Evolutionary conservation across 306 rosid species (phyloP).

Genomic region (Mucuna pruriens): DNA sequence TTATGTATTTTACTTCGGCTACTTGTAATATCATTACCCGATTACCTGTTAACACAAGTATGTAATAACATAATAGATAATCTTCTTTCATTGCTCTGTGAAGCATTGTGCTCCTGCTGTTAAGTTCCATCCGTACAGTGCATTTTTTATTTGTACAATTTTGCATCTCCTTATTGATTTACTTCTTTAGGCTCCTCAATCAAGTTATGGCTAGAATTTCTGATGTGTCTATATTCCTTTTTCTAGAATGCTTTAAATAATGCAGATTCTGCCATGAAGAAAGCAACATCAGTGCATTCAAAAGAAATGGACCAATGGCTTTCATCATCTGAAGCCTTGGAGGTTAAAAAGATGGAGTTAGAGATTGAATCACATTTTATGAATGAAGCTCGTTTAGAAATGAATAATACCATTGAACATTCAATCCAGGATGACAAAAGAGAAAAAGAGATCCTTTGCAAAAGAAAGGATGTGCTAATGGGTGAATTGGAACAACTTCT

Average conservation of each 20-base stretch:
- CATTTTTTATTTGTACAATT: background rate
- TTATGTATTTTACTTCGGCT: background rate
- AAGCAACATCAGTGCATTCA: slow-evolving; percentile 56
- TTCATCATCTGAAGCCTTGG: slow-evolving; percentile 70
- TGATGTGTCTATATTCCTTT: slow-evolving; percentile 22
- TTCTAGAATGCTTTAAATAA: slow-evolving; percentile 65
- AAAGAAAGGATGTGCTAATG: slow-evolving; percentile 53
- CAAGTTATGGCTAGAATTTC: slow-evolving; percentile 23
- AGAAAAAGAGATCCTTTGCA: slow-evolving; percentile 65
- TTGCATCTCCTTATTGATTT: slow-evolving; percentile 9
- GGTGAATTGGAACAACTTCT: slow-evolving; percentile 68
- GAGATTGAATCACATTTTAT: slow-evolving; percentile 75
- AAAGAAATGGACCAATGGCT: slow-evolving; percentile 63
- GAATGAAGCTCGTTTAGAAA: slow-evolving; percentile 55
- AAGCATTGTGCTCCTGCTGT: slow-evolving; percentile 10
- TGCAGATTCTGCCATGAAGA: slow-evolving; percentile 54
- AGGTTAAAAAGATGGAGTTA: slow-evolving; percentile 72
- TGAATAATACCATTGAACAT: slow-evolving; percentile 64
- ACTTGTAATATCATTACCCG: background rate
- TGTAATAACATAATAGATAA: background rate
- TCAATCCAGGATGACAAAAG: slow-evolving; percentile 64
- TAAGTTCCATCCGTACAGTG: background rate
- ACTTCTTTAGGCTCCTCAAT: slow-evolving; percentile 29
- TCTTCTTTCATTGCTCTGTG: slow-evolving; percentile 1
- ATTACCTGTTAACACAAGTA: slow-evolving; percentile 25